Percentiles rank a stretch among this genome's conserved stretches.
Conservation (phyloP, 1,284 basidiomycete species). For the Leccinum cinnamomeum region DNA sequence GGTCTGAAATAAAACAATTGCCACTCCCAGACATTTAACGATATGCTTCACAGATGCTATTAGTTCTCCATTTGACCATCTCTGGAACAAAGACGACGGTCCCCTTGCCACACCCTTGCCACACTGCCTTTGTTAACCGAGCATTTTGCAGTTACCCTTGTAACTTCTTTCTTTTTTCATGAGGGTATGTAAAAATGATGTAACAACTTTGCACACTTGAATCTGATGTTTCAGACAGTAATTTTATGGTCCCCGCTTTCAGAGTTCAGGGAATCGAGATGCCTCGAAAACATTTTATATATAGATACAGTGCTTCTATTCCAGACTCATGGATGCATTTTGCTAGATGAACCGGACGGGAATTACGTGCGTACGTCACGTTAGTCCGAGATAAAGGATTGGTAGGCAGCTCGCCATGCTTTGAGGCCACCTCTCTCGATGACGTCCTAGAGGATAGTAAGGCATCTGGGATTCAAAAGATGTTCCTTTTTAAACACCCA, state of each 20-base stretch:
- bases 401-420: constrained; percentile 59
- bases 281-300: constrained; percentile 1
- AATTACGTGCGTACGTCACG: not conserved
- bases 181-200: not conserved
- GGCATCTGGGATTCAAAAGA: not conserved
- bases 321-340: not conserved
- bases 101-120: not conserved
- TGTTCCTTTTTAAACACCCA: constrained; percentile 35
- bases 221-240: not conserved
- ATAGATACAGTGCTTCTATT: constrained; percentile 7
- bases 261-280: not conserved
- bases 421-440: constrained; percentile 75
- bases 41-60: not conserved
- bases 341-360: not conserved
- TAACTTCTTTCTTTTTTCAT: not conserved
- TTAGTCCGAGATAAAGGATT: constrained; percentile 30
- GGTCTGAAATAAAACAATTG: not conserved
- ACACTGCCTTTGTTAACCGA: not conserved
- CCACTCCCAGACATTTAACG: not conserved
- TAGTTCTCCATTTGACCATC: not conserved
- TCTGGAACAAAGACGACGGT: too few relatives aligned
- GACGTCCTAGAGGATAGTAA: constrained; percentile 56
- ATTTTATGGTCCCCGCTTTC: not conserved
- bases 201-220: not conserved
- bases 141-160: not conserved